phyloP scores from a whole-genome alignment of 805 yeast genomes.

The Spencermartinsiella europaea region DNA sequence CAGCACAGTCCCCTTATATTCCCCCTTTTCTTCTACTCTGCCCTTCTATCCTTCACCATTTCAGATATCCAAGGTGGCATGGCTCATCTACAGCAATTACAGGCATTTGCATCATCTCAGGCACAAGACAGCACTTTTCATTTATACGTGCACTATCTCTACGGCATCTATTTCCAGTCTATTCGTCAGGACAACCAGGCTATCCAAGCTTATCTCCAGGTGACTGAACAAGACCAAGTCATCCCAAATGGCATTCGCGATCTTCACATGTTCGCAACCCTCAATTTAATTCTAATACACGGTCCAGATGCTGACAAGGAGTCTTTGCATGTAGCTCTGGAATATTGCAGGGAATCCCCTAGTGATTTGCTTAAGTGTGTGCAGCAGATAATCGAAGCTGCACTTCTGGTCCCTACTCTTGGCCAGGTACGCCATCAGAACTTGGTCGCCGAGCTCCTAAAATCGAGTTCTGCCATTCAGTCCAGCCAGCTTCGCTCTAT shows the following conservation, averaged over 20 bases:
- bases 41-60: not conserved
- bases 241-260: not conserved
- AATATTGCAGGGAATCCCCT: not conserved
- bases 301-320: not conserved
- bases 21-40: not conserved
- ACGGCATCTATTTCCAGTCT: conserved; percentile 8
- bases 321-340: not conserved
- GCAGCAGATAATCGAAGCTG: not conserved
- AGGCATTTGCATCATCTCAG: not conserved
- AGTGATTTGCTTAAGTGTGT: not conserved
- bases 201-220: not conserved
- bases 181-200: conserved; percentile 6
- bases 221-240: not conserved
- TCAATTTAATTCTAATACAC: not conserved
- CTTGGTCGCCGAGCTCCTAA: not conserved
- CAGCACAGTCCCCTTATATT: not conserved
- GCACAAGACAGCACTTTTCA: not conserved
- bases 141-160: conserved; percentile 3
- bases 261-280: not conserved
- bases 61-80: not conserved
- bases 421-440: not conserved
- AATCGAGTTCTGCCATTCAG: not conserved
- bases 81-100: not conserved
- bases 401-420: not conserved
- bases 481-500: not conserved